These are phyloP conservation scores for Botrytis cinerea DNA, from an alignment of 2,329 filamentous ascomycete species.

Conservation along the genomic window DNA sequence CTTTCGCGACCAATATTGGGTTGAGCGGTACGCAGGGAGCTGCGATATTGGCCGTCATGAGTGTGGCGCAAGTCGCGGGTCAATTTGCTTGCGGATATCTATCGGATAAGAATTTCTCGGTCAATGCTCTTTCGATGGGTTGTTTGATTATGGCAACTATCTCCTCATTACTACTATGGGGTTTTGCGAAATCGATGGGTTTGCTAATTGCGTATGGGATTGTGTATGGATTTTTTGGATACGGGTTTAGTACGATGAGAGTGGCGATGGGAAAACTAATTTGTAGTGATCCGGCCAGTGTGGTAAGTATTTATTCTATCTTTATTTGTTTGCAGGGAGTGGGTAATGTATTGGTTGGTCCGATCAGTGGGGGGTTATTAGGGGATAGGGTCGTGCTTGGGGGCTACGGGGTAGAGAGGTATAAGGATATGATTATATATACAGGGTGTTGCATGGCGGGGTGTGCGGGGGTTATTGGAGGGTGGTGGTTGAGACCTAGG, in stretches of 20 bases:
- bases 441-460: constrained; percentile 21
- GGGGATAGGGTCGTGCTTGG: neutral
- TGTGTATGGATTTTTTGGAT: neutral
- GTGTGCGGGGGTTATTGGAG: constrained; percentile 30
- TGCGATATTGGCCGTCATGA: neutral
- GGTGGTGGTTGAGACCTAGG: constrained; percentile 27
- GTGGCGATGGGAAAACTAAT: neutral
- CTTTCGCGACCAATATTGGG: neutral
- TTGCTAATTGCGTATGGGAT: neutral
- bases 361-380: neutral
- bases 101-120: neutral
- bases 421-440: constrained; percentile 33
- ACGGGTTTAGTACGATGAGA: neutral
- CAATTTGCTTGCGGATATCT: neutral
- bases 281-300: neutral
- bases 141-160: neutral
- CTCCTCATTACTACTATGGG: neutral
- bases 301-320: neutral
- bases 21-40: neutral
- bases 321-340: neutral
- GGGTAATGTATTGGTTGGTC: neutral
- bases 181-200: neutral
- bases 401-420: constrained; percentile 30
- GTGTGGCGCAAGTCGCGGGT: neutral
- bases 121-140: neutral